Evolutionary conservation across 108 stramenopile genomes (phyloP).

Genomic region (Conticribra guillardii): DNA sequence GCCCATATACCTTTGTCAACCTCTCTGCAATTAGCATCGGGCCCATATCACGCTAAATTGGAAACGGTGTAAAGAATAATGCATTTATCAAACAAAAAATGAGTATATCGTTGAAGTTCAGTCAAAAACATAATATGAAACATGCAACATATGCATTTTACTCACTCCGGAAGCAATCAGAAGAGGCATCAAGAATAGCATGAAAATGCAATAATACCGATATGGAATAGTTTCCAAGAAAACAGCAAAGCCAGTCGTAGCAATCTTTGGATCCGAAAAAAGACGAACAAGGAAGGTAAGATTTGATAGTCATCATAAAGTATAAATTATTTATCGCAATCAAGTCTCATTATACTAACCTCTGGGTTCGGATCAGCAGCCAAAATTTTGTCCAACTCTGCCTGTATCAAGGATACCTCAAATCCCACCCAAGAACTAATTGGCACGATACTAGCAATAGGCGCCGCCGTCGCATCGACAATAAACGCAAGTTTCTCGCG

Average conservation of each 20-base stretch:
- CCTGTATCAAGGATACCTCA: conserved; percentile 54
- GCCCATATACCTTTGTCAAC: conserved; percentile 56
- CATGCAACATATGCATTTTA: neutral
- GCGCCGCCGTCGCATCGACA: conserved; percentile 63
- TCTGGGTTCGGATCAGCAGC: conserved; percentile 17
- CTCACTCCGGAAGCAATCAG: conserved; percentile 22
- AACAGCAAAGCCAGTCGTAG: conserved; percentile 55
- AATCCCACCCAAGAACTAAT: conserved; percentile 68
- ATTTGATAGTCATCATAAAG: too few species aligned
- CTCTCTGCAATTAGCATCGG: conserved; percentile 78
- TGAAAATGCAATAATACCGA: conserved; percentile 59
- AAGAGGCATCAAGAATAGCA: conserved; percentile 41
- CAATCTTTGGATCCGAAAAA: conserved; percentile 38
- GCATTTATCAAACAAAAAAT: conserved; percentile 26
- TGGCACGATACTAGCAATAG: conserved; percentile 62
- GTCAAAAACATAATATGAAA: neutral
- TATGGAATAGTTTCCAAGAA: conserved; percentile 67
- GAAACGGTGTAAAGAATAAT: conserved; percentile 13
- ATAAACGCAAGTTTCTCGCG: conserved; percentile 69
- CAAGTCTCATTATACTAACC: conserved; percentile 51
- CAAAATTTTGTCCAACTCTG: conserved; percentile 50
- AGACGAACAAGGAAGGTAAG: too few species aligned
- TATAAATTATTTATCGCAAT: too few species aligned
- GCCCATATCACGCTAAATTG: conserved; percentile 62
- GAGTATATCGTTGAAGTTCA: conserved; percentile 16